Evolutionary conservation across 2,329 filamentous ascomycete species (phyloP).

Genomic region (Onygenales sp.): DNA sequence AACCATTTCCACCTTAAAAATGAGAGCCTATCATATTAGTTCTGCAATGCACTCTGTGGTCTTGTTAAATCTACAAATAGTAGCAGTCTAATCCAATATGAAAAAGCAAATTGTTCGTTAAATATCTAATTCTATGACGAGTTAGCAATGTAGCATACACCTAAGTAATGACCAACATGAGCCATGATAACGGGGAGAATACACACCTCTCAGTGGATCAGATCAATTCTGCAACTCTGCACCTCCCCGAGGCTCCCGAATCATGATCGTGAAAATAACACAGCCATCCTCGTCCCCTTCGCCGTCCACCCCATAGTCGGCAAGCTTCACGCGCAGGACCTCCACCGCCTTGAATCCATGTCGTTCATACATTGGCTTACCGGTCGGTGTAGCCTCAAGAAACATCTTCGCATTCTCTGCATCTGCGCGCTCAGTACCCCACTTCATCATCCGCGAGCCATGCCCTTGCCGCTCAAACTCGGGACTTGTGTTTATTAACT

Average conservation of each 20-base stretch:
- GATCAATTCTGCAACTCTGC: conserved; percentile 2
- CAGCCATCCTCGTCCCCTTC: conserved; percentile 2
- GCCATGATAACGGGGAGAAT: too few species aligned
- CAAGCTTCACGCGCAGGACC: not conserved
- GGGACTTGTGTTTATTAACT: conserved; percentile 1
- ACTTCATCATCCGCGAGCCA: not conserved
- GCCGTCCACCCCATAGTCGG: conserved; percentile 2
- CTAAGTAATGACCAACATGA: too few species aligned
- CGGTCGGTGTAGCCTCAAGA: conserved; percentile 3
- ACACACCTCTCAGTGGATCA: too few species aligned
- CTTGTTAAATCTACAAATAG: too few species aligned
- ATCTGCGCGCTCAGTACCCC: conserved; percentile 3
- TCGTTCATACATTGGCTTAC: conserved; percentile 1
- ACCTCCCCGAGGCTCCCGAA: conserved; percentile 2
- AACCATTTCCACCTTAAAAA: too few species aligned
- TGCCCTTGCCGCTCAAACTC: conserved; percentile 1
- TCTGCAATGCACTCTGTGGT: too few species aligned
- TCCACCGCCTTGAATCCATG: conserved; percentile 4
- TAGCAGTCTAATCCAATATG: too few species aligned
- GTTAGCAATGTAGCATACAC: too few species aligned
- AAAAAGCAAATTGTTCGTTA: too few species aligned
- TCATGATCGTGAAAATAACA: not conserved
- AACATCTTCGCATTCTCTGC: conserved; percentile 1
- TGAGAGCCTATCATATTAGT: too few species aligned
- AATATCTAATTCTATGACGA: too few species aligned